phyloP scores from a whole-genome alignment of 1,139 yeast genomes.

The Chernovozyma aurita region DNA sequence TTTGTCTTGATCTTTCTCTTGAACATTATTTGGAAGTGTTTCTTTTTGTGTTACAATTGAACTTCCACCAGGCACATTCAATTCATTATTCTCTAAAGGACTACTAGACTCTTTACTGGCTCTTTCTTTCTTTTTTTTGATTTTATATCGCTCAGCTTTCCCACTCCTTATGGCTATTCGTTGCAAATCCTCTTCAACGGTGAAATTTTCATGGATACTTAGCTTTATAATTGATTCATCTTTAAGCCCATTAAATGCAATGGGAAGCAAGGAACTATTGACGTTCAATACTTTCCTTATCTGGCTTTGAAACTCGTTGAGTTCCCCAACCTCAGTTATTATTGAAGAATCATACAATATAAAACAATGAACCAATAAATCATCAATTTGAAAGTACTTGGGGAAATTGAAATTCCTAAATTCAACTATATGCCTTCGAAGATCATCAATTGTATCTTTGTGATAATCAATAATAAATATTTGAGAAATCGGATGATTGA shows the following conservation, averaged over 20 bases:
- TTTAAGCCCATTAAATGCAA: slow-evolving; percentile 6
- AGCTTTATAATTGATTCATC: slow-evolving; percentile 12
- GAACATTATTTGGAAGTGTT: no score
- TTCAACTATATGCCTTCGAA: slow-evolving; percentile 35
- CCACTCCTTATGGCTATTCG: slow-evolving; percentile 20
- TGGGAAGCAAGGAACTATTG: slow-evolving; percentile 26
- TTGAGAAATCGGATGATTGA: slow-evolving; percentile 85
- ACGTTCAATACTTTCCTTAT: slow-evolving; percentile 25
- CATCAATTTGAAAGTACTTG: slow-evolving; percentile 53
- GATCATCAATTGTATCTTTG: slow-evolving; percentile 44
- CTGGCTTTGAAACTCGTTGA: slow-evolving; percentile 27
- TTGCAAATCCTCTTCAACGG: slow-evolving; percentile 54
- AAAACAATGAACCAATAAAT: slow-evolving; percentile 46
- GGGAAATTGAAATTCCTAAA: slow-evolving; percentile 49
- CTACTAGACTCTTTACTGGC: background rate
- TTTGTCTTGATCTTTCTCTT: no score
- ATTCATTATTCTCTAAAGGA: background rate
- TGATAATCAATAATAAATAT: slow-evolving; percentile 57
- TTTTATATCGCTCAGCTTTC: background rate
- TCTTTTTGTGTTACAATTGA: no score
- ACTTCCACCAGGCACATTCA: background rate
- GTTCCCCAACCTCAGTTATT: slow-evolving; percentile 19
- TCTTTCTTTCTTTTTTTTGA: slow-evolving; percentile 12
- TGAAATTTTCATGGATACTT: slow-evolving; percentile 33
- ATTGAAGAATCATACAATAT: slow-evolving; percentile 30